Conservation (phyloP, 345 rosid genomes). For the Combretum micranthum region DNA sequence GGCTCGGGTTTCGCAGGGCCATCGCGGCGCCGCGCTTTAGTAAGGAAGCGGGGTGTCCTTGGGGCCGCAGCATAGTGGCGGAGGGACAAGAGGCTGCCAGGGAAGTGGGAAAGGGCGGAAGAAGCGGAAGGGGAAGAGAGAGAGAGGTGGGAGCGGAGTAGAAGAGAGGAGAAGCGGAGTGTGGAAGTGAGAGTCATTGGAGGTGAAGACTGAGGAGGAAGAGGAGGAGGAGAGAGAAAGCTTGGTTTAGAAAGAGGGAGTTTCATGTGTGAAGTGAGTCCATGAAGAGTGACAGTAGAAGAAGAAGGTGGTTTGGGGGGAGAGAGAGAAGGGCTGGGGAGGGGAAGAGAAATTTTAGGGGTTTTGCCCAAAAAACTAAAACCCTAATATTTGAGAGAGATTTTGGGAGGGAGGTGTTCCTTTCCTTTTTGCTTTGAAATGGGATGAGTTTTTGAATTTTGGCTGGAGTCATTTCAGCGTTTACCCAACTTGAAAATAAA, state of each 20-base stretch:
- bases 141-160: slow-evolving; percentile 33
- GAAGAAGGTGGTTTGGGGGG: background rate
- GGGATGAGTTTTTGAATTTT: background rate
- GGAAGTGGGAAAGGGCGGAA: slow-evolving; percentile 20
- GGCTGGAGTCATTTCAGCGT: no score
- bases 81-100: slow-evolving; percentile 17
- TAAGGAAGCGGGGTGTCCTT: slow-evolving; percentile 10
- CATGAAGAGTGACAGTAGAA: slow-evolving; percentile 9
- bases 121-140: background rate
- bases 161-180: slow-evolving; percentile 55
- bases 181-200: slow-evolving; percentile 57
- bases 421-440: no score
- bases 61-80: slow-evolving; percentile 40
- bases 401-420: slow-evolving; percentile 4
- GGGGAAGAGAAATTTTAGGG: background rate
- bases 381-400: background rate
- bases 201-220: slow-evolving; percentile 17
- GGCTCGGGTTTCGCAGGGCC: slow-evolving; percentile 17
- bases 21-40: slow-evolving; percentile 21
- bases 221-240: slow-evolving; percentile 19
- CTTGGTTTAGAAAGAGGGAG: slow-evolving; percentile 15
- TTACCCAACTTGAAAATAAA: no score
- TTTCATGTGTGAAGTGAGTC: slow-evolving; percentile 19
- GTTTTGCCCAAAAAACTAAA: slow-evolving; percentile 2
- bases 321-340: background rate